Evolutionary conservation across 108 stramenopile genomes (phyloP).

Genomic region (Cyclotella cryptica): DNA sequence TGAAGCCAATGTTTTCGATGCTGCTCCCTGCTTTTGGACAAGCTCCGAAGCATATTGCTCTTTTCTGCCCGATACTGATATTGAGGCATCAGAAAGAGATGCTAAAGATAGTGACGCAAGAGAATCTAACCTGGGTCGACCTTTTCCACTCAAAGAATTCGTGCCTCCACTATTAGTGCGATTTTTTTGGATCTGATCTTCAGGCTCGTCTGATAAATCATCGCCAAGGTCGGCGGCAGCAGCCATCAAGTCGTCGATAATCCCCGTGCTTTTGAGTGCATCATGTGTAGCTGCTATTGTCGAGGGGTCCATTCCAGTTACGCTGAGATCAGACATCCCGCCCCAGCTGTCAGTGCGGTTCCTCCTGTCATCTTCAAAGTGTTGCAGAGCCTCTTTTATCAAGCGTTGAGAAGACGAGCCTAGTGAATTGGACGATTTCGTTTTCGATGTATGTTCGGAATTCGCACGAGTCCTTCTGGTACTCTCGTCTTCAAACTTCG

Average conservation of each 20-base stretch:
- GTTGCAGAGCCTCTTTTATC: conserved; percentile 25
- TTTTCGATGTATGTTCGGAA: conserved; percentile 31
- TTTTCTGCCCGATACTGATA: conserved; percentile 40
- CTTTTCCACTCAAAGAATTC: conserved; percentile 29
- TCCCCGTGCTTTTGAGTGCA: conserved; percentile 48
- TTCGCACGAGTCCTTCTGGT: conserved; percentile 30
- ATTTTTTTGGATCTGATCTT: conserved; percentile 5
- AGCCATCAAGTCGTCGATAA: conserved; percentile 68
- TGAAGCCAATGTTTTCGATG: conserved; percentile 24
- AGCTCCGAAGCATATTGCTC: conserved; percentile 21
- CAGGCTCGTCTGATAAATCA: conserved; percentile 31
- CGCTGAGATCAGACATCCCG: conserved; percentile 85
- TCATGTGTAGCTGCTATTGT: conserved; percentile 39
- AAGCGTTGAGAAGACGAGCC: conserved; percentile 35
- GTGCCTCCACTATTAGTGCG: conserved; percentile 34
- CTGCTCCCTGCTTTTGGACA: conserved; percentile 18
- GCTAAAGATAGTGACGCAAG: conserved; percentile 67
- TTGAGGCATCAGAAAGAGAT: conserved; percentile 58
- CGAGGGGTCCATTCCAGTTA: conserved; percentile 27
- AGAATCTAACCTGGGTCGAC: conserved; percentile 64
- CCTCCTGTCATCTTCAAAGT: conserved; percentile 38
- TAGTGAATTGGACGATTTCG: conserved; percentile 29
- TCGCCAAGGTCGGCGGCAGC: conserved; percentile 58
- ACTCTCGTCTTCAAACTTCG: conserved; percentile 34
- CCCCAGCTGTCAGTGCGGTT: conserved; percentile 88